Evolutionary conservation across 352 stramenopile species (phyloP), one percentile per base, ranked within the genome.

Genomic region (Pythium rhizo-oryzae): DNA sequence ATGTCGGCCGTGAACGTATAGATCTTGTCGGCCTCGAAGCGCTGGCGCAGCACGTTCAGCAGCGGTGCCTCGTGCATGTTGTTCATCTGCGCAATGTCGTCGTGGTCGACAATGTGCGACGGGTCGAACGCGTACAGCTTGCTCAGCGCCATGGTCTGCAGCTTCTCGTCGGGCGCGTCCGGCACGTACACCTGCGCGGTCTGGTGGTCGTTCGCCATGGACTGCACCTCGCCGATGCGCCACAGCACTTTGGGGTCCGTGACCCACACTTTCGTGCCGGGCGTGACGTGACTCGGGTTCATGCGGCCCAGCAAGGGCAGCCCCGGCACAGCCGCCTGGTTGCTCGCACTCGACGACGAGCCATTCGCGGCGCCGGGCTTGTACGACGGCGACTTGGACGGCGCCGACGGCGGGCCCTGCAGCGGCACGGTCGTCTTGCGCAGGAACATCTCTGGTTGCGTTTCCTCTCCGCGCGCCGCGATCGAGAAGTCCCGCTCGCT

Each of bases 61-160:
- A 97, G 73, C 35, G 89, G 85, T 37, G 88, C 87, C 57, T 96
- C 89, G 74, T 97, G 88, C 82, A 97, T 85, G 67, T 96, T 94
- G 75, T 96, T 96, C 85, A 97, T 96, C 33, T 89, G 75, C 19
- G 89, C 90, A 24, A 96, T 80, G 67, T 97, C 89, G 6, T 91
- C 75, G 44, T 94, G 86, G 62, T 97, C 85, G 51, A 93, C 76
- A 62, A 94, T 82, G 60, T 97, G 89, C 43, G 85, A 92, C 44
- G 87, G 76, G 54, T 97, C 90, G 49, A 93, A 94, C 21, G 84
- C 87, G 52, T 86, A 90, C 13, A 93, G 76, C 60, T 91, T 87
- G 19, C 53, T 51, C 24, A 90, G 66, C 4, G 62, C 30, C 28
- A 92, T 53, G 16, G 72, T 87, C 69, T 89, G 82, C 33, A 87